Base-by-base conservation (phyloP, 2,329 filamentous ascomycete genomes). In the Fusarium setosum region DNA sequence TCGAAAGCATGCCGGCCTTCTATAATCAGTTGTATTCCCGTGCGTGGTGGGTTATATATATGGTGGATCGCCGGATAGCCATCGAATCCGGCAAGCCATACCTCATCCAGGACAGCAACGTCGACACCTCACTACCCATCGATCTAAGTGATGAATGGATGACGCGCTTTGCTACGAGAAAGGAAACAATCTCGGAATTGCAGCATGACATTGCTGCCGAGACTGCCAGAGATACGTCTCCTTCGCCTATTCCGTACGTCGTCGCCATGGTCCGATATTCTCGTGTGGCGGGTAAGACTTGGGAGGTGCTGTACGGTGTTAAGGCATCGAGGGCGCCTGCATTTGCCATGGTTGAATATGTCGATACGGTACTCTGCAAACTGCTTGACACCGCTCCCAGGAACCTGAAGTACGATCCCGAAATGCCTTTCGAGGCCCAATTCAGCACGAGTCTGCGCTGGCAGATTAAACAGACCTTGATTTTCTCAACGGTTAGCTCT, bases 91-190 rank as follows among this genome's bases (percentile, higher is more conserved):
- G 64, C 2, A 55, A 62, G 6, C 64, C 64, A 20, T 67, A 60
- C 13, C 31, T 67, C 6, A 67, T 67, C 2, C 64, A 67, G 38
- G 64, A 67, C 50, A 58, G 35, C 49, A 65, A 67, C 23, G 45
- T 67, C 15, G 64, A 67, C 13, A 60, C 59, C 0, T 40, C 59
- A 1, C 35, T 65, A 12, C 64, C 64, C 0, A 20, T 67, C 2
- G 64, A 63, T 15, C 52, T 67, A 3, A 54, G 64, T 11, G 64
- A 67, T 12, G 64, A 67, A 21, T 67, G 64, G 64, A 49, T 67
- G 48, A 48, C 48, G 1, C 49, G 49, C n/a, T 52, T 37, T 42
- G 20, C 56, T 12, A 34, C 57, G n/a, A 51, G 35, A 20, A 55
- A 23, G 0, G 40, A 54, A 13, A 59, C 29, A 0, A 32, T 57